Percentiles rank a stretch among this genome's conserved stretches.
These are phyloP conservation scores for Vaccinium darrowii DNA, from an alignment of 148 eudicot species.

Conservation along the genomic window DNA sequence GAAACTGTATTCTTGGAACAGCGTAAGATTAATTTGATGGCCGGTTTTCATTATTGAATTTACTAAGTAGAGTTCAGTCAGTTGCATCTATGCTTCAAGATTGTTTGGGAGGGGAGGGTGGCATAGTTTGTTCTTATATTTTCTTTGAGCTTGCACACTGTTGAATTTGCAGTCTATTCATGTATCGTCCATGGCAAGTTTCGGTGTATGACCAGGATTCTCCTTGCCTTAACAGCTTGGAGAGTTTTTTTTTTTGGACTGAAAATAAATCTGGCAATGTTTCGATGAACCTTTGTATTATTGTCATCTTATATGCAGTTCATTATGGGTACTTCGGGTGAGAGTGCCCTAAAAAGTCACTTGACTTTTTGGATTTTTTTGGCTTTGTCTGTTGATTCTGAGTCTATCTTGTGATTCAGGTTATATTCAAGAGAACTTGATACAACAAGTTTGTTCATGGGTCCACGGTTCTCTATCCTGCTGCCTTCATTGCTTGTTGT, in stretches of 20 bases:
- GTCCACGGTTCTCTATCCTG: slow-evolving; percentile 5
- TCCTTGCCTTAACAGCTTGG: not conserved
- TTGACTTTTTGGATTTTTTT: too few species aligned
- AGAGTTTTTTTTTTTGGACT: not conserved
- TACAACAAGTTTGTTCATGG: not conserved
- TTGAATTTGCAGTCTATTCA: not conserved
- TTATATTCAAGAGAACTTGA: slow-evolving; percentile 9
- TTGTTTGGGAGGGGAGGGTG: not conserved
- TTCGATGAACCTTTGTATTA: not conserved
- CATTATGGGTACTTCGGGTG: not conserved
- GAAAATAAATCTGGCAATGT: not conserved
- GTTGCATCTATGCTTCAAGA: not conserved
- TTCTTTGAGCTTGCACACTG: too few species aligned
- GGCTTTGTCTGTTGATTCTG: not conserved
- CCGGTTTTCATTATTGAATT: not conserved
- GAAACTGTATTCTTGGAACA: not conserved
- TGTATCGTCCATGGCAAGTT: not conserved
- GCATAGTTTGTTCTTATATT: not conserved
- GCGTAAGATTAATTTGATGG: not conserved
- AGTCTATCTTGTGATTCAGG: not conserved
- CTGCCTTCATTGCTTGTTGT: not conserved
- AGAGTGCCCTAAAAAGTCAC: too few species aligned
- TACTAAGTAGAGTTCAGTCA: not conserved
- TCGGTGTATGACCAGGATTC: not conserved
- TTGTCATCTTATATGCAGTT: not conserved